Evolutionary conservation across 768 basidiomycete genomes (phyloP), one percentile per base, ranked within the genome.

Genomic region (Sistotremastrum suecicum): DNA sequence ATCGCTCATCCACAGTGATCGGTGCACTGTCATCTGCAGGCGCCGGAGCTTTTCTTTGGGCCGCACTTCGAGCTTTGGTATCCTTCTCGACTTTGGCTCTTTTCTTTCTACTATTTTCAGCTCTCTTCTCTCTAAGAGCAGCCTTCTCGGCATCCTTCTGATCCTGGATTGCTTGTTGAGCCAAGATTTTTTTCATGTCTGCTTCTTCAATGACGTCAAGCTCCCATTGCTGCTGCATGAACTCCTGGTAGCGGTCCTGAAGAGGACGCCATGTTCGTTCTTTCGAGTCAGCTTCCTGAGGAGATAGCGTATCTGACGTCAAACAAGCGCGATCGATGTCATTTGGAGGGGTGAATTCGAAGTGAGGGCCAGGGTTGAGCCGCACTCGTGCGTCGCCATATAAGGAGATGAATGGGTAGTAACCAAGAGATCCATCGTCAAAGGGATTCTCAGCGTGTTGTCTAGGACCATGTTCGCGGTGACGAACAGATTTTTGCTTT

Each of bases 371-470:
- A 11, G 91, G 77, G 57, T 99, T 97, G 47, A 94, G 69, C 41
- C 61, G 71, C 8, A 91, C 83, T 48, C 77, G 75, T 0, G 88
- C 94, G 49, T 83, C 81, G 55, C 91, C 92, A 67, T 89, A 99
- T 35, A 94, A 68, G 3, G 89, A 94, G 51, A 95, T 76, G 66
- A 97, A 81, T 0, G 94, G 90, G 59, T 90, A 98, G 63, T 99
- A 99, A 1, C 95, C 95, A 5, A 95, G 66, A 12, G 83, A 80
- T 12, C 94, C 95, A 59, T 99, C 95, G 59, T 99, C 91, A 55
- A 89, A 86, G 3, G 75, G 75, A 50, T 91, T 91, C 63, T 87
- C 83, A 48, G 72, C 72, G 57, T 83, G 81, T 54, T 84, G 79
- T 44, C 80, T 77, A 7, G 66, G 60, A 41, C 79, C 76, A 42